Percentiles rank a stretch among this genome's conserved stretches.
Conservation (phyloP, 2,329 filamentous ascomycete species). For the Aspergillus sp. region DNA sequence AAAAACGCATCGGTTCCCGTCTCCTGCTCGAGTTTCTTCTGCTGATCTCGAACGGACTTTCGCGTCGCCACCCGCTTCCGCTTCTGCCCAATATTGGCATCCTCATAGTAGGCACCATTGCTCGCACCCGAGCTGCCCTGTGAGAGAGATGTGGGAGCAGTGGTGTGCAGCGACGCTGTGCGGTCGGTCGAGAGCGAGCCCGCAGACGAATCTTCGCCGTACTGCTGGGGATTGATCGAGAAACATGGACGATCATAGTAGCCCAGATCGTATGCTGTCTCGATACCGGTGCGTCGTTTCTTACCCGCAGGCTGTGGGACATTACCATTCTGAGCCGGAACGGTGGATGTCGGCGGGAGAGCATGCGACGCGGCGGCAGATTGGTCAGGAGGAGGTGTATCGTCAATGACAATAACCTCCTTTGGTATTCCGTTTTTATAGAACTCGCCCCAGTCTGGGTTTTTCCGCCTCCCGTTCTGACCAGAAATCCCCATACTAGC, state of each 20-base stretch:
- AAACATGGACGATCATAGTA: constrained; percentile 71
- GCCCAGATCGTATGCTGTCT: constrained; percentile 65
- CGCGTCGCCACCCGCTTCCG: constrained; percentile 76
- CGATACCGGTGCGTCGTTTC: constrained; percentile 68
- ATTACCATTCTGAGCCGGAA: constrained; percentile 27
- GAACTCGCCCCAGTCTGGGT: constrained; percentile 76
- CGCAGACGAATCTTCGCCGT: constrained; percentile 64
- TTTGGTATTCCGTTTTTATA: constrained; percentile 81
- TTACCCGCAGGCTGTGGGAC: constrained; percentile 56
- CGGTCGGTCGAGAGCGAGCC: constrained; percentile 80
- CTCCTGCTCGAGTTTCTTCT: constrained; percentile 74
- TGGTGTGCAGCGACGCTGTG: constrained; percentile 80
- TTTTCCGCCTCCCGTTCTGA: constrained; percentile 51
- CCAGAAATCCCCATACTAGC: constrained; percentile 39
- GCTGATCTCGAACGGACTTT: constrained; percentile 78
- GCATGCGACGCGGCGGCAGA: constrained; percentile 23
- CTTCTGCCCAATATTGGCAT: constrained; percentile 76
- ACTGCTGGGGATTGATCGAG: constrained; percentile 71
- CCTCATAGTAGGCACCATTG: constrained; percentile 64
- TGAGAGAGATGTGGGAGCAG: constrained; percentile 83
- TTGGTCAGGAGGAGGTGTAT: constrained; percentile 58
- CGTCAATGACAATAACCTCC: constrained; percentile 78
- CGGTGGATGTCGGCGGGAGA: constrained; percentile 23
- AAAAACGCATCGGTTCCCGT: constrained; percentile 68
- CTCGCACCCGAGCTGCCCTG: constrained; percentile 51